These are phyloP conservation scores for Echinosophora koreensis DNA, from an alignment of 306 rosid species.

Conservation along the genomic window DNA sequence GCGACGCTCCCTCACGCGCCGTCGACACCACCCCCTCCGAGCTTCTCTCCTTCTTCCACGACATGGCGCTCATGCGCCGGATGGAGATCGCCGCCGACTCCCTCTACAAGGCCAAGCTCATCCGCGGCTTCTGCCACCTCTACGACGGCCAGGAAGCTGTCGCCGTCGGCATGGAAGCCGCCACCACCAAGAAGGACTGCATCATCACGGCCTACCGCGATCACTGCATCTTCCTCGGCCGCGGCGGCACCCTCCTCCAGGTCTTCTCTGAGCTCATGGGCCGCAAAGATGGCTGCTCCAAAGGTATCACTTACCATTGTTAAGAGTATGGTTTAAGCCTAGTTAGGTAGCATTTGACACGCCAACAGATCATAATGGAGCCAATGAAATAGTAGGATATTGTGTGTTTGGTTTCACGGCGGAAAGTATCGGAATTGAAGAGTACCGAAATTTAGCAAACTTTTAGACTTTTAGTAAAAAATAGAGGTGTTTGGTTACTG, in stretches of 20 bases:
- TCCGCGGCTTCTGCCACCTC: conserved; percentile 94
- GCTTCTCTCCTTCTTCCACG: conserved; percentile 71
- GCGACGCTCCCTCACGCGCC: conserved; percentile 80
- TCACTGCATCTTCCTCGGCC: conserved; percentile 80
- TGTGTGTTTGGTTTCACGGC: too few relatives aligned
- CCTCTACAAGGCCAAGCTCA: conserved; percentile 90
- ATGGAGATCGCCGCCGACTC: conserved; percentile 99
- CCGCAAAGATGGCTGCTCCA: conserved; percentile 74
- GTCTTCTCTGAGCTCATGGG: conserved; percentile 86
- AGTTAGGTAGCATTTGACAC: neutral
- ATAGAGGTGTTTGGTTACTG: too few relatives aligned
- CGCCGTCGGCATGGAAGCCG: conserved; percentile 90
- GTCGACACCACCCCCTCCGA: conserved; percentile 70
- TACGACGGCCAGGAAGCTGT: conserved; percentile 98
- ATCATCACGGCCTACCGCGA: conserved; percentile 90
- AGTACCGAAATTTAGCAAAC: too few relatives aligned
- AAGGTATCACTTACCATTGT: conserved; percentile 49
- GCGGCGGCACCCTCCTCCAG: conserved; percentile 77
- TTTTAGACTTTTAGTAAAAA: too few relatives aligned
- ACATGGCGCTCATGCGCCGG: conserved; percentile 87
- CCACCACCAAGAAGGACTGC: conserved; percentile 68
- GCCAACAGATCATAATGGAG: too few relatives aligned
- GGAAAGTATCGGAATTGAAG: too few relatives aligned
- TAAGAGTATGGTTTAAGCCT: too few relatives aligned
- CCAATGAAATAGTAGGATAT: too few relatives aligned